phyloP scores from a whole-genome alignment of 2,329 filamentous ascomycete genomes.

The Coniochaeta sp. region DNA sequence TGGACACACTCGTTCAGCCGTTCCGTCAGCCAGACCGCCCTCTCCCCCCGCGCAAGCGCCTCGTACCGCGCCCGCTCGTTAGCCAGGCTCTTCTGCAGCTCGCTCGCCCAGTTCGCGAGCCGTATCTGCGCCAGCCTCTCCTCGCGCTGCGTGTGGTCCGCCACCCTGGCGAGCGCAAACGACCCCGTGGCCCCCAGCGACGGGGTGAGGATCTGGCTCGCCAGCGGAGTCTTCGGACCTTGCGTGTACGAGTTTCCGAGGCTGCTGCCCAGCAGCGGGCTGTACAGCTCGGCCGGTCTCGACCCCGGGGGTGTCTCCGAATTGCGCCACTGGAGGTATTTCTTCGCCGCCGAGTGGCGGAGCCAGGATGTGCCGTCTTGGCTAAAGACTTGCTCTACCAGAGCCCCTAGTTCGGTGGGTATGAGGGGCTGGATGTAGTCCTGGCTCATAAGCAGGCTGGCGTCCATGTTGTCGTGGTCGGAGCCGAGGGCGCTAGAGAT shows the following conservation, averaged over 20 bases:
- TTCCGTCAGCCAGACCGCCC: slow-evolving; percentile 62
- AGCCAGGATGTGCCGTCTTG: slow-evolving; percentile 72
- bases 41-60: slow-evolving; percentile 51
- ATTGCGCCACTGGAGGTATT: slow-evolving; percentile 65
- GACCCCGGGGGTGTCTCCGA: slow-evolving; percentile 13
- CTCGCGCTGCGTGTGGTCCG: slow-evolving; percentile 29
- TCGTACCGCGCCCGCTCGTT: slow-evolving; percentile 67
- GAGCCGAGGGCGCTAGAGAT: slow-evolving; percentile 66
- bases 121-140: slow-evolving; percentile 41
- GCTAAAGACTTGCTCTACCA: slow-evolving; percentile 72
- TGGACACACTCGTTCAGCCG: slow-evolving; percentile 58
- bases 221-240: slow-evolving; percentile 3
- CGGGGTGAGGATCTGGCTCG: slow-evolving; percentile 9
- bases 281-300: slow-evolving; percentile 25
- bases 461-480: slow-evolving; percentile 82
- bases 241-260: slow-evolving; percentile 5
- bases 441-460: slow-evolving; percentile 85
- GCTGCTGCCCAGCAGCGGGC: slow-evolving; percentile 17
- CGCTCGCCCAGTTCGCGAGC: slow-evolving; percentile 73
- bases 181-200: slow-evolving; percentile 27
- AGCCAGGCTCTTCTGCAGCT: slow-evolving; percentile 68
- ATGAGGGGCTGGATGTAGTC: slow-evolving; percentile 80
- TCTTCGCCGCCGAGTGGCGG: slow-evolving; percentile 74
- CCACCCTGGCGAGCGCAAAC: slow-evolving; percentile 54
- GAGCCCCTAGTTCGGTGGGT: slow-evolving; percentile 60